Percentiles rank a stretch among this genome's conserved stretches.
These are phyloP conservation scores for Epichloe elymi DNA, from an alignment of 2,329 filamentous ascomycete genomes.

Conservation along the genomic window DNA sequence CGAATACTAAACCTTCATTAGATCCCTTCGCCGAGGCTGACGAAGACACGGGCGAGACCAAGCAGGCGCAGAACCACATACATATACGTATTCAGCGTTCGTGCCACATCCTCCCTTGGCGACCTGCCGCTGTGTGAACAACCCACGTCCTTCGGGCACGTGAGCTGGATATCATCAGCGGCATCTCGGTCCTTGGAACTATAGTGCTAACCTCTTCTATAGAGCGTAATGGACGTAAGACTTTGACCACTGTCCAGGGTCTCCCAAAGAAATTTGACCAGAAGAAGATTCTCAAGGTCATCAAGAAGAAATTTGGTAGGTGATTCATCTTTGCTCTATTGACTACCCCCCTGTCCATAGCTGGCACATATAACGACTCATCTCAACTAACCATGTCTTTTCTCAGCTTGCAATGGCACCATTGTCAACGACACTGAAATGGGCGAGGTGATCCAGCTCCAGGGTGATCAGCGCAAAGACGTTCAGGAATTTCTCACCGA, in stretches of 20 bases:
- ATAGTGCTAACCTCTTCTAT: constrained; percentile 26
- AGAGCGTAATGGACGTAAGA: constrained; percentile 99
- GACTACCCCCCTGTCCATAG: neutral
- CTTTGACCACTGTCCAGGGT: constrained; percentile 98
- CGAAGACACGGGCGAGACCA: constrained; percentile 94
- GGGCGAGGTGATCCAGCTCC: constrained; percentile 99
- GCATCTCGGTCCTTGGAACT: neutral
- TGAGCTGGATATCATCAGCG: neutral
- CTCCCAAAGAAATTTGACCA: constrained; percentile 98
- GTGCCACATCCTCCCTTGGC: constrained; percentile 17
- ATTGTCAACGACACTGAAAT: constrained; percentile 92
- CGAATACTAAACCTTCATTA: constrained; percentile 24
- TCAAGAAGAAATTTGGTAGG: constrained; percentile 98
- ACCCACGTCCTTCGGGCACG: neutral
- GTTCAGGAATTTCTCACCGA: constrained; percentile 94
- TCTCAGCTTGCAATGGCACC: constrained; percentile 94
- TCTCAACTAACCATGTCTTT: constrained; percentile 4
- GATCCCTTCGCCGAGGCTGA: constrained; percentile 99
- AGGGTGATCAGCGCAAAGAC: constrained; percentile 98
- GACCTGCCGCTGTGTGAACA: neutral
- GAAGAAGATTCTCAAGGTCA: constrained; percentile 99
- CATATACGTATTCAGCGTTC: constrained; percentile 99
- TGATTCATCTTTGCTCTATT: neutral
- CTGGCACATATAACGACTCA: neutral
- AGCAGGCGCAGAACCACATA: constrained; percentile 95